These are phyloP conservation scores for Gossypium herbaceum DNA, from an alignment of 345 rosid genomes.

Conservation along the genomic window DNA sequence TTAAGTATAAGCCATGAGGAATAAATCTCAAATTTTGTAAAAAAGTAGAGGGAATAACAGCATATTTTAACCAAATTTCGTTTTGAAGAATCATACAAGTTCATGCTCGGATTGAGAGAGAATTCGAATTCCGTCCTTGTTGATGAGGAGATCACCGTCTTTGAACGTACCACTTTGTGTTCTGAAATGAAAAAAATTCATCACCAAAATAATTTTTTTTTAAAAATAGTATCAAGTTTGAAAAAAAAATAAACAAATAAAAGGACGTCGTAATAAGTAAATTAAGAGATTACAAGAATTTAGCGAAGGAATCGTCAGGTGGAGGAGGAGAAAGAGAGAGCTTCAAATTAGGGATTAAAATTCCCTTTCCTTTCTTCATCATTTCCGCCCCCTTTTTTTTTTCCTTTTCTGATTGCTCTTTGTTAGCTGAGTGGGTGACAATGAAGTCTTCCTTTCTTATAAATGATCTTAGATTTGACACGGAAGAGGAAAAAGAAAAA, in stretches of 20 bases:
- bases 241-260: background rate
- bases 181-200: conserved; percentile 26
- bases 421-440: background rate
- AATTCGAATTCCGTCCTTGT: conserved; percentile 81
- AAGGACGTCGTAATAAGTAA: conserved; percentile 14
- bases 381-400: background rate
- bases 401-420: background rate
- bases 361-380: conserved; percentile 42
- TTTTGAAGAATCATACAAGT: conserved; percentile 37
- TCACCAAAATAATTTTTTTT: background rate
- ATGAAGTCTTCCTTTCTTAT: background rate
- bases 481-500: background rate
- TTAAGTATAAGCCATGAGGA: too few species aligned
- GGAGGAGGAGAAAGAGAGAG: conserved; percentile 49
- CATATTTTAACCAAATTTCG: too few species aligned
- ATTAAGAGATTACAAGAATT: conserved; percentile 38
- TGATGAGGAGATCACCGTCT: conserved; percentile 93
- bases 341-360: conserved; percentile 35
- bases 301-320: conserved; percentile 41
- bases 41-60: too few species aligned
- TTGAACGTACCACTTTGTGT: conserved; percentile 84
- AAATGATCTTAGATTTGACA: background rate
- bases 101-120: conserved; percentile 50
- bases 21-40: too few species aligned
- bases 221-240: background rate